Conservation (phyloP, 176 grass and related monocot species). For the Aechmea fasciata region DNA sequence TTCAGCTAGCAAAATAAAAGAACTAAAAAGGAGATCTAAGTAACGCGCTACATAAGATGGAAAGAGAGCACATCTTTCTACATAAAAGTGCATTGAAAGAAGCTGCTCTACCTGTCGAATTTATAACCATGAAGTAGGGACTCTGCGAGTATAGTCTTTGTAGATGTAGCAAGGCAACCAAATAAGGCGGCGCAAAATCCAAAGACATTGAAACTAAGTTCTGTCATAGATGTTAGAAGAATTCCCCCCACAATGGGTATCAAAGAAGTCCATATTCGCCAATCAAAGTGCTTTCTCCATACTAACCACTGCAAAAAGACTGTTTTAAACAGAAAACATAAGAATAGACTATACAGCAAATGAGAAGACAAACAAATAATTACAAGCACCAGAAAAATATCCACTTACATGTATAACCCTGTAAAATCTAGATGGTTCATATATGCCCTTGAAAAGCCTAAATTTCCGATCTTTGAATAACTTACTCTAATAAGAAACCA, state of each 20-base stretch:
- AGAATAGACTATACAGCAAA: constrained; percentile 5
- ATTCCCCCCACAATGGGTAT: constrained; percentile 93
- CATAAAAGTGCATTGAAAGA: not conserved
- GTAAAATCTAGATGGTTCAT: too few species aligned
- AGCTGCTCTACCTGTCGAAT: constrained; percentile 72
- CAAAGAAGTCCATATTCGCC: constrained; percentile 87
- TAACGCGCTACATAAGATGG: not conserved
- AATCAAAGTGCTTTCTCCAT: constrained; percentile 85
- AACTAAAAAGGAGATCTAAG: not conserved
- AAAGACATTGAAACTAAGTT: constrained; percentile 94
- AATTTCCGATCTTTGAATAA: too few species aligned
- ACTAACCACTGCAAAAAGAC: constrained; percentile 96
- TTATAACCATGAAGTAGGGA: constrained; percentile 94
- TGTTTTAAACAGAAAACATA: constrained; percentile 23
- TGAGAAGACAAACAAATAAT: not conserved
- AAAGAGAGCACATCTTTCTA: too few species aligned
- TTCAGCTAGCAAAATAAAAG: not conserved
- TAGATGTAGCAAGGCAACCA: constrained; percentile 89
- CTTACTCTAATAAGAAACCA: too few species aligned
- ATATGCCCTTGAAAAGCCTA: too few species aligned
- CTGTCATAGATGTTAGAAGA: constrained; percentile 80
- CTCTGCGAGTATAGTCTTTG: constrained; percentile 93
- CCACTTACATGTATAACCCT: too few species aligned
- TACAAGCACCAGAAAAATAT: not conserved
- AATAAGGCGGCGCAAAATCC: constrained; percentile 92